Base-by-base conservation (phyloP, 1,139 yeast genomes). In the Geotrichum bryndzae region DNA sequence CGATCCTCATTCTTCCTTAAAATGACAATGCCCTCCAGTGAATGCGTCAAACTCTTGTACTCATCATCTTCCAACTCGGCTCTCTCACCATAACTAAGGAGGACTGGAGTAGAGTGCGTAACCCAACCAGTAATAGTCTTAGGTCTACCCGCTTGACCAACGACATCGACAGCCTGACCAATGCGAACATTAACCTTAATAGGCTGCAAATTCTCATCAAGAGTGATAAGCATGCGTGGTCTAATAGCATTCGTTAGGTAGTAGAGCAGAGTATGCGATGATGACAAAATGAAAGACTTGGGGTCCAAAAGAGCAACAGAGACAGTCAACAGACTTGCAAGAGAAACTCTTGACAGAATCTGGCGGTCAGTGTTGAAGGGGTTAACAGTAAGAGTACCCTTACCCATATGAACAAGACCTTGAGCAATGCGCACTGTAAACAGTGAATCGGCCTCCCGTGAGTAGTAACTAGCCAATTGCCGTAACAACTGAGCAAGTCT, bases 121-220 rank as follows among this genome's bases (percentile, higher is more conserved):
- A 94, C 98, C 99, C 99, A 95, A 53, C 99, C 99, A 4, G 99
- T 95, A 58, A 95, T 95, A 31, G 97, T 92, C 79, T 94, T 94
- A 53, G 99, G 99, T 70, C 90, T 90, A 79, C 99, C 99, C 0
- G 98, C 99, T 76, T 92, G 98, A 48, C 99, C 99, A 65, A 95
- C 98, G 54, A 92, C 90, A 74, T 95, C 99, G 55, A 95, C 99
- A 4, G 99, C 98, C 78, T 94, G 97, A 67, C 99, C 99, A 51
- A 95, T 98, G 72, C 99, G 85, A 8, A 94, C 99, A 69, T 91
- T 94, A 13, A 94, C 98, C 79, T 94, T 94, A 67, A 94, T 78
- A 45, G 97, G 97, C 67, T 86, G 81, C 73, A 94, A 83, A 35
- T 88, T 84, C 73, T 92, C 97, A 74, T 92, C 97, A 57, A 95